These are phyloP conservation scores for Pinus tabuliformis DNA, from an alignment of 75 land plant species.

Conservation along the genomic window DNA sequence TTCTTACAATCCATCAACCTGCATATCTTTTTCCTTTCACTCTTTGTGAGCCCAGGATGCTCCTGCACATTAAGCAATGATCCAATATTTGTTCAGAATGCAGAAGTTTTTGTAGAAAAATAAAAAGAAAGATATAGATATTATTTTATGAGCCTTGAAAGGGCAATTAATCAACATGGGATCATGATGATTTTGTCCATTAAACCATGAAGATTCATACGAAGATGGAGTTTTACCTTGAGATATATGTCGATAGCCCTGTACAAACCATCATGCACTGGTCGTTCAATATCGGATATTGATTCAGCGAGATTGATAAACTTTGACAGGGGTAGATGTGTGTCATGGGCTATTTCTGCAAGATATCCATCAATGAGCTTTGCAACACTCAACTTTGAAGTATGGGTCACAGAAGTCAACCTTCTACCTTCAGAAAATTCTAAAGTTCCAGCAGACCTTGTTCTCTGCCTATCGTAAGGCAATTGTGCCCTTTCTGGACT, in stretches of 20 bases:
- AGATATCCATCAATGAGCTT: conserved; percentile 70
- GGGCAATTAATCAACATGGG: not conserved
- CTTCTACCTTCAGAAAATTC: conserved; percentile 21
- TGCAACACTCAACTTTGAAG: conserved; percentile 29
- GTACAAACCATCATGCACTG: conserved; percentile 70
- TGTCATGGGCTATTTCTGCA: conserved; percentile 59
- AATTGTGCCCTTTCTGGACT: conserved; percentile 16
- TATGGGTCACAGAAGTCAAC: conserved; percentile 13
- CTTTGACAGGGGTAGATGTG: conserved; percentile 39
- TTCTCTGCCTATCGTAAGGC: conserved; percentile 18
- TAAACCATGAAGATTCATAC: not conserved
- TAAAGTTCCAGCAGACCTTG: conserved; percentile 21
- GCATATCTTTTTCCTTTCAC: conserved; percentile 61
- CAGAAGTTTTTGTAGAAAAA: not conserved
- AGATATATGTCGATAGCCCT: conserved; percentile 76
- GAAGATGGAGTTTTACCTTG: conserved; percentile 40
- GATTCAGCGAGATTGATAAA: conserved; percentile 49
- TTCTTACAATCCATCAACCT: conserved; percentile 69
- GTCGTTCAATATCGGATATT: conserved; percentile 50
- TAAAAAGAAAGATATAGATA: not conserved
- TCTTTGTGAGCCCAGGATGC: conserved; percentile 55
- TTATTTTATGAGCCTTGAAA: not conserved
- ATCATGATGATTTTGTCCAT: not conserved
- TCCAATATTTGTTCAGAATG: not conserved
- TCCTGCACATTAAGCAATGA: conserved; percentile 30